Evolutionary conservation across 2,329 filamentous ascomycete genomes (phyloP).

Genomic region (Ceratocystis cacaofunesta): DNA sequence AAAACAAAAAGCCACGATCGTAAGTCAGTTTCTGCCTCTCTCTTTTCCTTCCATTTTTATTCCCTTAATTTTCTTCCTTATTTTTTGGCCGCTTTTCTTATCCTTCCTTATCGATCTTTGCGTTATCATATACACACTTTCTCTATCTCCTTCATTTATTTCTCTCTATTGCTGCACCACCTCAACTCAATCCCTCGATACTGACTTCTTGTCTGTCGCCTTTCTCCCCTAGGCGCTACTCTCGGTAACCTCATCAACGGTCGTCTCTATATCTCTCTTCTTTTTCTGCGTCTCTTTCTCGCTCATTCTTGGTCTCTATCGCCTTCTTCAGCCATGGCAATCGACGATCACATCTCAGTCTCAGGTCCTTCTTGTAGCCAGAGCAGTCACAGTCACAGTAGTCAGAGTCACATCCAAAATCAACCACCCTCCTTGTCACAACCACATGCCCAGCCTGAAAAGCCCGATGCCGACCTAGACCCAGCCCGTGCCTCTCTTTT

Average conservation of each 20-base stretch:
- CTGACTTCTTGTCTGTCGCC: background rate
- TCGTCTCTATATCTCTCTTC: background rate
- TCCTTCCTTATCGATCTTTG: background rate
- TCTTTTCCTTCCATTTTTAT: background rate
- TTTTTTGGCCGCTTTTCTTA: background rate
- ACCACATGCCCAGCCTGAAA: background rate
- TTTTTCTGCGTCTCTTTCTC: background rate
- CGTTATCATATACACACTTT: background rate
- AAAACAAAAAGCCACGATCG: background rate
- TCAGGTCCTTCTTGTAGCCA: background rate
- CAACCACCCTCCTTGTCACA: constrained; percentile 1
- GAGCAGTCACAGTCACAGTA: background rate
- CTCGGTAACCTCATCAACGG: too few relatives aligned
- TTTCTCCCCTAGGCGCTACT: background rate
- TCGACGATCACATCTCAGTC: background rate
- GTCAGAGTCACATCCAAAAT: background rate
- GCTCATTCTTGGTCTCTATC: background rate
- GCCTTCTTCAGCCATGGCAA: background rate
- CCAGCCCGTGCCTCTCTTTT: constrained; percentile 1
- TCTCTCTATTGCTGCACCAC: background rate
- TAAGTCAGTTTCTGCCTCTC: background rate
- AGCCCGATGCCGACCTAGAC: background rate
- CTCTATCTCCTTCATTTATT: background rate
- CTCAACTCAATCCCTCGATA: background rate
- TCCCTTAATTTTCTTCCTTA: background rate